A percentile compares a stretch with the other conserved stretches of the same genome.
Conservation (phyloP, 208 protist genomes). For the Wallacemonas sp. region DNA sequence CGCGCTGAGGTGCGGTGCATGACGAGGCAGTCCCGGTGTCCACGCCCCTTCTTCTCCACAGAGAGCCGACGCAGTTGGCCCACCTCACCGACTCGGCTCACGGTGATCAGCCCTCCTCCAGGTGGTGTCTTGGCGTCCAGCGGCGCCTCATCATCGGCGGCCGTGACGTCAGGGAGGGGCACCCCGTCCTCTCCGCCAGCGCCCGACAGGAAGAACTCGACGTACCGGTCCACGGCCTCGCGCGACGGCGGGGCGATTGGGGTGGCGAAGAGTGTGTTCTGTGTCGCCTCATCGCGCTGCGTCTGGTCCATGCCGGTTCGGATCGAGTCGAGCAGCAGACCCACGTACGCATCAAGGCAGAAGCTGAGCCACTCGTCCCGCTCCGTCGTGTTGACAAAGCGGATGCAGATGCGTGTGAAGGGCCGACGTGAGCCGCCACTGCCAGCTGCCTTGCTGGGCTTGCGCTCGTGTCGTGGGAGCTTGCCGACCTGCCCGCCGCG, state of each 20-base stretch:
- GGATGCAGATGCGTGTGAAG: conserved; percentile 41
- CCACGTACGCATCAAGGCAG: conserved; percentile 43
- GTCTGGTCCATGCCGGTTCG: conserved; percentile 30
- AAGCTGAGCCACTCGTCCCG: conserved; percentile 49
- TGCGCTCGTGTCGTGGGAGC: neutral
- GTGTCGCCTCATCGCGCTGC: conserved; percentile 17
- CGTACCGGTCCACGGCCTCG: conserved; percentile 38
- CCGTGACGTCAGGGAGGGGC: neutral
- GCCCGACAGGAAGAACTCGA: conserved; percentile 64
- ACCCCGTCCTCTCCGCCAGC: conserved; percentile 14
- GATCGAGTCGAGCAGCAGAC: conserved; percentile 55
- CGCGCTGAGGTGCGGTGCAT: conserved; percentile 16
- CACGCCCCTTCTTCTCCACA: conserved; percentile 13
- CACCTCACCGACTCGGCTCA: conserved; percentile 6
- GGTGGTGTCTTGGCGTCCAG: conserved; percentile 4
- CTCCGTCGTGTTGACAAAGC: conserved; percentile 47
- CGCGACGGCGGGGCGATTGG: conserved; percentile 25
- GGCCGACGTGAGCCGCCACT: conserved; percentile 11
- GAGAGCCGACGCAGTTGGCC: conserved; percentile 6
- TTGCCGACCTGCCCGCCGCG: conserved; percentile 1
- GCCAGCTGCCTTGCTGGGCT: neutral
- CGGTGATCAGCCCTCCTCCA: neutral
- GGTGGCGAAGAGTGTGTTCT: conserved; percentile 15
- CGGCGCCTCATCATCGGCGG: neutral
- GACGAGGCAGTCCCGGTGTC: conserved; percentile 17